phyloP scores from a whole-genome alignment of 192 early-diverging fungal genomes.

The Spinellus fusiger region DNA sequence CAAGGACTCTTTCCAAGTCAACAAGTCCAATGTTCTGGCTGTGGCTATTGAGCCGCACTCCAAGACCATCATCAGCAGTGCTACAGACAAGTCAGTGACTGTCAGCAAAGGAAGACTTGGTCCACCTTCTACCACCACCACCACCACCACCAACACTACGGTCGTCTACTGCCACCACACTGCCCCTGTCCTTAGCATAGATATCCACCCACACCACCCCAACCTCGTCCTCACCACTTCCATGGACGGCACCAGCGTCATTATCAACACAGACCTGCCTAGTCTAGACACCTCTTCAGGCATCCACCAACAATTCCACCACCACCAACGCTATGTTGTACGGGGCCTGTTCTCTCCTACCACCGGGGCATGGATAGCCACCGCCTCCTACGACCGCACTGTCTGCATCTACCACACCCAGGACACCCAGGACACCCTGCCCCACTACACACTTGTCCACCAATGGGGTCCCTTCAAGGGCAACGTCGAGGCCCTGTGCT shows the following conservation, averaged over 20 bases:
- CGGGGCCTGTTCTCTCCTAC: constrained; percentile 50
- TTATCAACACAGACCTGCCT: constrained; percentile 33
- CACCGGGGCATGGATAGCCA: constrained; percentile 52
- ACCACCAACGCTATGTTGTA: constrained; percentile 69
- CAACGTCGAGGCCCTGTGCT: constrained; percentile 63
- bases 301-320: constrained; percentile 52
- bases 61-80: constrained; percentile 40
- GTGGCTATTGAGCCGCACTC: constrained; percentile 31
- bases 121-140: too few relatives aligned
- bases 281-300: constrained; percentile 2
- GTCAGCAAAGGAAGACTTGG: constrained; percentile 41
- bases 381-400: constrained; percentile 66
- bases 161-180: constrained; percentile 44
- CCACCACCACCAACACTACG: too few relatives aligned
- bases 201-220: constrained; percentile 53
- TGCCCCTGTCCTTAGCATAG: constrained; percentile 55
- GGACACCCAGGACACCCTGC: neutral
- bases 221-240: constrained; percentile 46
- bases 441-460: constrained; percentile 9
- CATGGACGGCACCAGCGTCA: constrained; percentile 42
- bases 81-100: constrained; percentile 58
- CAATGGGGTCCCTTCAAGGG: constrained; percentile 38
- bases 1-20: too few relatives aligned
- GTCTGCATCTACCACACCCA: constrained; percentile 53
- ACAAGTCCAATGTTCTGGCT: constrained; percentile 59